A percentile compares a stretch with the other conserved stretches of the same genome.
Evolutionary conservation across 2,329 filamentous ascomycete species (phyloP).

Genomic region (Fusarium aywerte): DNA sequence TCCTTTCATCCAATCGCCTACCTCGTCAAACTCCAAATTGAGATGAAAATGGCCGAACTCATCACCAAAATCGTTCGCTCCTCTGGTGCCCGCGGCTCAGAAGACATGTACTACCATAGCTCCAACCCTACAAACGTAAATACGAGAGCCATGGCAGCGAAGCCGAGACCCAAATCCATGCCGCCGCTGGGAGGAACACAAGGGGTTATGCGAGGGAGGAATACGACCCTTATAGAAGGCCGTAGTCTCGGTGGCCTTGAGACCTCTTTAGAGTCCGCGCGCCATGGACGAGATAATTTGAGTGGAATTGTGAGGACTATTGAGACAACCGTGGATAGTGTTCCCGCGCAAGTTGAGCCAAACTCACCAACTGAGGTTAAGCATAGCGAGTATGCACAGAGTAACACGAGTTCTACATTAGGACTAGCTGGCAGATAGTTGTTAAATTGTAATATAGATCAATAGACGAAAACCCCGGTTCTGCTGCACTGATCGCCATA

Average conservation of each 20-base stretch:
- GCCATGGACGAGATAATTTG: constrained; percentile 1
- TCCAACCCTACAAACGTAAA: neutral
- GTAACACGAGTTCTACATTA: constrained; percentile 27
- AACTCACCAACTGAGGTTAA: neutral
- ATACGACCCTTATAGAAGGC: constrained; percentile 13
- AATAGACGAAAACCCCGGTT: constrained; percentile 3
- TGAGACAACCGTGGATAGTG: constrained; percentile 32
- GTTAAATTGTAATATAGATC: neutral
- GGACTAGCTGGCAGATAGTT: neutral
- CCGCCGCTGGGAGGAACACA: neutral
- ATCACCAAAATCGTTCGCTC: constrained; percentile 52
- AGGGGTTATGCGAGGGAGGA: neutral
- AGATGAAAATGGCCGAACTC: constrained; percentile 62
- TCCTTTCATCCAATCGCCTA: constrained; percentile 60
- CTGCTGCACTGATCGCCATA: constrained; percentile 1
- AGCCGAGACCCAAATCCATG: neutral
- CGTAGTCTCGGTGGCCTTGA: neutral
- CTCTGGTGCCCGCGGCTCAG: neutral
- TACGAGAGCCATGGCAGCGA: neutral
- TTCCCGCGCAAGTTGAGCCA: neutral
- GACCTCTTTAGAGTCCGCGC: neutral
- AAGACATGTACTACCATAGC: constrained; percentile 21
- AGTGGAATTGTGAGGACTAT: constrained; percentile 38
- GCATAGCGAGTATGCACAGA: constrained; percentile 18
- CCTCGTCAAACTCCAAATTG: constrained; percentile 61